Base-by-base conservation (phyloP, 495 filamentous ascomycete genomes). In the Neurospora tetraspora region DNA sequence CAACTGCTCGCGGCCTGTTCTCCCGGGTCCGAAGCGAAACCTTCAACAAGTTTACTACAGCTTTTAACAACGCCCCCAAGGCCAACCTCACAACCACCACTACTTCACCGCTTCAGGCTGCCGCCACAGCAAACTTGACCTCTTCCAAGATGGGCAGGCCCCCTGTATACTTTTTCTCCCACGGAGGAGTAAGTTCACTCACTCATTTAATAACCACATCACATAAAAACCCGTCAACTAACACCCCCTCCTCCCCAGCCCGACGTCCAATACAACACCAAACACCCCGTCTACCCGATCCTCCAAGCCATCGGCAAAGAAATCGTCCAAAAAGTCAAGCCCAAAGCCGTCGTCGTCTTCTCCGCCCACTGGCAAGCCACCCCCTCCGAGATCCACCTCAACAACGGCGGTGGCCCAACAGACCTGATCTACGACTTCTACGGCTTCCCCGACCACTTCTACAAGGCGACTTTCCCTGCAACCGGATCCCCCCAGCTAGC, bases 361-460 rank as follows among this genome's bases (percentile, higher is more conserved):
- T 94, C 92, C 12, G 93, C 92, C 34, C 93, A 97, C 81, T 96
- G 94, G 94, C 90, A 94, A 80, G 87, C 84, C 31, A 82, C 82
- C 2, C 78, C 78, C 39, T 81, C 87, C 76, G 84, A 81, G 4
- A 87, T 96, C 71, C 83, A 92, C 76, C 88, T 96, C 74, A 96
- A 96, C 80, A 88, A 86, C 11, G 89, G 88, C 5, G 90, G 91
- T 74, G 53, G 53, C 27, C 81, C 84, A 72, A 91, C 87, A 1
- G 89, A 92, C 73, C 78, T 96, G 77, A 93, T 96, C 68, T 96
- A 96, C 81, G 94, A 97, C 76, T 94, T 92, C 85, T 92, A 94
- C 78, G 91, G 90, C 37, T 96, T 96, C 80, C 94, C 92, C 0
- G 47, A 76, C 5, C 39, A 82, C 11, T 89, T 84, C 77, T 90